Evolutionary conservation across 2,329 filamentous ascomycete genomes (phyloP).

Genomic region (Cladobotryum mycophilum): DNA sequence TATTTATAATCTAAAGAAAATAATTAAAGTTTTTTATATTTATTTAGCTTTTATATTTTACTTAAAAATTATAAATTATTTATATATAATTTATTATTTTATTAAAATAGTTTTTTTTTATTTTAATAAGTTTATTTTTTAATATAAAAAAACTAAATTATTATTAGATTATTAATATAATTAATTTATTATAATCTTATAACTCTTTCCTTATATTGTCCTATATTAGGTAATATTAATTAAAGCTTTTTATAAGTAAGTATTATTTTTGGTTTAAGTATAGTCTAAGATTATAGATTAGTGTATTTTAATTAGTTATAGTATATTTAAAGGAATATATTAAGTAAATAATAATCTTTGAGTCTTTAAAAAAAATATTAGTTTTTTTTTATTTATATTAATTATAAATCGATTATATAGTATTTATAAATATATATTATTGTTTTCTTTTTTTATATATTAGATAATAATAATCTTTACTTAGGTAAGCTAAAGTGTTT

Average conservation of each 20-base stretch:
- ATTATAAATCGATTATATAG: too few species aligned
- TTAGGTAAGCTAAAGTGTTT: too few species aligned
- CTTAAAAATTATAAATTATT: neutral
- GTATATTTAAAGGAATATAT: too few species aligned
- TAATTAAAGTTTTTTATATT: neutral
- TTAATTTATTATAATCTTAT: neutral
- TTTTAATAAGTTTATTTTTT: neutral
- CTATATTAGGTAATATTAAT: neutral
- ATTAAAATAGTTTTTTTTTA: neutral
- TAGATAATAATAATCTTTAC: too few species aligned
- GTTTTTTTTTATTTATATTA: too few species aligned
- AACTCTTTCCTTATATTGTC: neutral
- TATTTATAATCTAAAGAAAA: neutral
- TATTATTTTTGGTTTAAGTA: too few species aligned
- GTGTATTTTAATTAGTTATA: too few species aligned
- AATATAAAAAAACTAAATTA: neutral
- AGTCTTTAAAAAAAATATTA: too few species aligned
- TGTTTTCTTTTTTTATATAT: too few species aligned
- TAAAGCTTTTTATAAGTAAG: neutral
- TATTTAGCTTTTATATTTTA: neutral
- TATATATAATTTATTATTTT: neutral
- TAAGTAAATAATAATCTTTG: too few species aligned
- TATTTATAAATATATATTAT: too few species aligned
- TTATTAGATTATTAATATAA: neutral
- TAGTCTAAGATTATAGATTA: too few species aligned